Base-by-base conservation (phyloP, 768 basidiomycete genomes). In the Russula olivacea region DNA sequence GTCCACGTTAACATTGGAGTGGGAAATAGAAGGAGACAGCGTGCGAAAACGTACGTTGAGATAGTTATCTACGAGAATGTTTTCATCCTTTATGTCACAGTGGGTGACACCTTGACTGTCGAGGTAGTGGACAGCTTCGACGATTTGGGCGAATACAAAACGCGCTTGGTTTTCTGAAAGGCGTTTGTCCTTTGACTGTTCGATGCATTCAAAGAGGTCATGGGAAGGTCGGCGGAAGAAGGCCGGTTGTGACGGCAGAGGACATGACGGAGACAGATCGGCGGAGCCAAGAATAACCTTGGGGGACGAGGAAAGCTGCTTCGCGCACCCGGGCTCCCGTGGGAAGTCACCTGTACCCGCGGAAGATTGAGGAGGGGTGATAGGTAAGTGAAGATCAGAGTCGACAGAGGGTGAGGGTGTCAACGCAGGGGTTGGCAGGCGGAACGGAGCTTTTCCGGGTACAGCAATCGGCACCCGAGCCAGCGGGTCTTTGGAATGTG, bases 81-180 rank as follows among this genome's bases (percentile, higher is more conserved):
- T 99, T 74, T 99, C 96, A 59, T 98, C 96, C 72, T 99, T 99
- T 69, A 99, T 86, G 72, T 99, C 96, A 45, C 96, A 88, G 73
- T 99, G 96, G 0, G 89, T 86, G 68, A 98, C 90, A 30, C 94
- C 92, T 63, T 84, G 86, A 51, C 78, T 76, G 69, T 96, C 82
- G 40, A 98, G 80, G 71, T 94, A 92, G 64, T 82, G 75, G 7
- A 94, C 88, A 41, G 87, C 89, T 60, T 93, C 89, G 55, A 92
- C 91, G 49, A 97, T 83, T 75, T 98, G 95, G 38, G 81, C 78
- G 72, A 96, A 93, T 68, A 97, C 85, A 74, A 86, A 86, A 57
- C 86, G 83, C 11, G 93, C 89, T 71, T 89, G 84, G 52, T 75
- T 76, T 74, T 96, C 93, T 14, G 84, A 81, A 51, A 98, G 81